Conservation (phyloP, 768 basidiomycete genomes). For the Podaxis mareebaensis region DNA sequence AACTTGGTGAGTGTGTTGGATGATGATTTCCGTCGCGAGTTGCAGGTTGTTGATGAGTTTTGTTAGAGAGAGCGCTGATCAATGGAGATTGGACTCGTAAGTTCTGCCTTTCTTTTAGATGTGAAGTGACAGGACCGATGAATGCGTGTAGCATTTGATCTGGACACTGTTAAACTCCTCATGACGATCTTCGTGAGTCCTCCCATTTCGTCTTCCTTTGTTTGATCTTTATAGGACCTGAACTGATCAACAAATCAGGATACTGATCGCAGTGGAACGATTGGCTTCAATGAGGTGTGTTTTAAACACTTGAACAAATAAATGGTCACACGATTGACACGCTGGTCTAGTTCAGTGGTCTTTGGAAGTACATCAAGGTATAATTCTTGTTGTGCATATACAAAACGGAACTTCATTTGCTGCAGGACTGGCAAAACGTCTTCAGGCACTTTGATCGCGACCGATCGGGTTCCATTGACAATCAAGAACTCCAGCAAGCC, state of each 20-base stretch:
- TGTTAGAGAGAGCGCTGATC: conserved; percentile 46
- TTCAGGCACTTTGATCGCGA: conserved; percentile 87
- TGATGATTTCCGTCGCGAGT: neutral
- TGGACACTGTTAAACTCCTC: conserved; percentile 83
- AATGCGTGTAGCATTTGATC: conserved; percentile 62
- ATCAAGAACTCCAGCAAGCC: conserved; percentile 64
- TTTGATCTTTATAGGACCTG: neutral
- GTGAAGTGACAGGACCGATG: conserved; percentile 6
- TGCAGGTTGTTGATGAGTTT: conserved; percentile 1
- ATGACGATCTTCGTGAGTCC: conserved; percentile 76
- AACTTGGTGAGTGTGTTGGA: conserved; percentile 57
- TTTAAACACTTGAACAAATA: neutral
- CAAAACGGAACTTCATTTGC: neutral
- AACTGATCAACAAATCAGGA: conserved; percentile 38
- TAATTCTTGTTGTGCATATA: neutral
- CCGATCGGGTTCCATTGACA: conserved; percentile 77
- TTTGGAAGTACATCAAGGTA: conserved; percentile 82
- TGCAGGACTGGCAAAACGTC: conserved; percentile 79
- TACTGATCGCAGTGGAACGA: conserved; percentile 73
- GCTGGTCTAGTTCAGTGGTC: conserved; percentile 59
- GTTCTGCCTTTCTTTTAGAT: conserved; percentile 26
- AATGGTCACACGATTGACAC: conserved; percentile 18
- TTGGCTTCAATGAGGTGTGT: conserved; percentile 74
- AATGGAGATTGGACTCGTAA: conserved; percentile 77
- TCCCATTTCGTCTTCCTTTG: neutral